Conservation (phyloP, 257 asterid species). For the Solanum sejunctum region DNA sequence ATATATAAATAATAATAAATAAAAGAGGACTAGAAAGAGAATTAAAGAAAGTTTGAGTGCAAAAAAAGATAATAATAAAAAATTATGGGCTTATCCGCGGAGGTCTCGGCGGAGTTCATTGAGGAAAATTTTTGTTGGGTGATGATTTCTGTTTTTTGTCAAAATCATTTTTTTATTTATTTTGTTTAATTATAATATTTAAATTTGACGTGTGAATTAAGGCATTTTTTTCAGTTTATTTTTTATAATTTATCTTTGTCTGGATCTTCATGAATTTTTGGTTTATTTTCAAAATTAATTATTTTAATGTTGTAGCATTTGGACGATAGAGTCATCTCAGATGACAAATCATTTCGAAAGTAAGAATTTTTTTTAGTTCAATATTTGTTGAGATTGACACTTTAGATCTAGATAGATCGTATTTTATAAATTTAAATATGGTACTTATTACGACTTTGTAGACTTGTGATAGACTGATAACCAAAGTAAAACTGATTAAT, state of each 20-base stretch:
- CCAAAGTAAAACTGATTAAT: background rate
- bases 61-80: background rate
- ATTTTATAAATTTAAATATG: background rate
- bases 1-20: background rate
- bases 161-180: no score
- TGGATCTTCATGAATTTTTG: background rate
- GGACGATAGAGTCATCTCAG: no score
- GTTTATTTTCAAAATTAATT: background rate
- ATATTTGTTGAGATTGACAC: no score
- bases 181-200: background rate
- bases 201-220: background rate
- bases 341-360: no score
- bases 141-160: background rate
- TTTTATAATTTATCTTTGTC: background rate
- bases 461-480: background rate
- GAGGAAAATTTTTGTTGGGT: background rate
- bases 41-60: background rate
- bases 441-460: background rate
- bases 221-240: background rate
- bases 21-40: background rate
- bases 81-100: conserved; percentile 27
- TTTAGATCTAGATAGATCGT: no score
- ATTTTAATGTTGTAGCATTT: background rate
- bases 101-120: conserved; percentile 60
- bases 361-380: no score